Evolutionary conservation across 1,139 yeast genomes (phyloP).

Genomic region (Scheffersomyces titani): DNA sequence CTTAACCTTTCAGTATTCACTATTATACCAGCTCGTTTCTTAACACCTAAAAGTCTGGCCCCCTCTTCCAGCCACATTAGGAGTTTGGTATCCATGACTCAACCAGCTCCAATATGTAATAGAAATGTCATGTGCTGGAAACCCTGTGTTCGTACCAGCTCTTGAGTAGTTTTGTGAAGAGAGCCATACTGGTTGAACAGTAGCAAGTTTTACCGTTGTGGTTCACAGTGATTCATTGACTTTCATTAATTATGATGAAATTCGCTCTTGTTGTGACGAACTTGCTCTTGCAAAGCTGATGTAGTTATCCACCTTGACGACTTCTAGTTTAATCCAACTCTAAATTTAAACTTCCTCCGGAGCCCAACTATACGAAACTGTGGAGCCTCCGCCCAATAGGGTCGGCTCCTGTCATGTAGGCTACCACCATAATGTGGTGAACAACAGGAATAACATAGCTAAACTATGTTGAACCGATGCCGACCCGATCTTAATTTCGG

Average conservation of each 20-base stretch:
- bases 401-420: not conserved
- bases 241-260: not conserved
- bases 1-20: not conserved
- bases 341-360: not conserved
- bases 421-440: not conserved
- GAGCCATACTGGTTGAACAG: not conserved
- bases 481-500: not conserved
- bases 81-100: not conserved
- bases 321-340: not conserved
- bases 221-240: not conserved
- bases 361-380: not conserved
- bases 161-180: not conserved
- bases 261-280: not conserved
- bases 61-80: not conserved
- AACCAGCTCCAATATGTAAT: not conserved
- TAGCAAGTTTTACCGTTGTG: not conserved
- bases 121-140: not conserved
- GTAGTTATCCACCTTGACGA: not conserved
- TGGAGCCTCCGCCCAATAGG: not conserved
- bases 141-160: not conserved
- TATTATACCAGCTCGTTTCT: not conserved
- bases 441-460: not conserved
- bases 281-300: not conserved
- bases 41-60: not conserved
- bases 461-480: not conserved